These are phyloP conservation scores for Aaosphaeria arxii DNA, from an alignment of 2,329 filamentous ascomycete genomes.

Conservation along the genomic window DNA sequence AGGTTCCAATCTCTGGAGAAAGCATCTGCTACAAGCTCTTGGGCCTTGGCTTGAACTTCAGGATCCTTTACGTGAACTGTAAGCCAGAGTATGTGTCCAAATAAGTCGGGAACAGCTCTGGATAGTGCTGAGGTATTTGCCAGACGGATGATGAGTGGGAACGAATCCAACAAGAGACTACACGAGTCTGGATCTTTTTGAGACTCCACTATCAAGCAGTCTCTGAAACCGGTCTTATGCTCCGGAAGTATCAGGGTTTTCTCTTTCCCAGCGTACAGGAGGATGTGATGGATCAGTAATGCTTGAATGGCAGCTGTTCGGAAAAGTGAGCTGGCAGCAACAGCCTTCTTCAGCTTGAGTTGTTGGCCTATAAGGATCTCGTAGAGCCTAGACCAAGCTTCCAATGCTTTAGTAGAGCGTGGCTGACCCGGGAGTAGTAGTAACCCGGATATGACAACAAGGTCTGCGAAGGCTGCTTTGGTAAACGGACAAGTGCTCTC, in stretches of 20 bases:
- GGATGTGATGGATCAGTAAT: not conserved
- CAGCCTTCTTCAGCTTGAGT: too few species aligned
- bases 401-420: not conserved
- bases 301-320: not conserved
- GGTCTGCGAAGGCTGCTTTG: not conserved
- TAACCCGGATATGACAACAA: not conserved
- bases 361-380: too few species aligned
- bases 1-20: conserved; percentile 8
- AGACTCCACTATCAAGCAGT: conserved; percentile 8
- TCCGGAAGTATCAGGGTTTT: not conserved
- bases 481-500: too few species aligned
- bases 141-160: conserved; percentile 15
- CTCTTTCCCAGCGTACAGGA: not conserved
- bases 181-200: conserved; percentile 3
- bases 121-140: not conserved
- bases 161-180: conserved; percentile 14
- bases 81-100: conserved; percentile 17
- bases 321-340: not conserved
- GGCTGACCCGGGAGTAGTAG: not conserved
- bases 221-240: not conserved
- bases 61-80: conserved; percentile 13
- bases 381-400: not conserved
- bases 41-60: conserved; percentile 29
- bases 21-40: conserved; percentile 20
- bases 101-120: conserved; percentile 7